Conservation (phyloP, 1,139 yeast genomes). For the Hyphopichia wangnamkhiaoensis region DNA sequence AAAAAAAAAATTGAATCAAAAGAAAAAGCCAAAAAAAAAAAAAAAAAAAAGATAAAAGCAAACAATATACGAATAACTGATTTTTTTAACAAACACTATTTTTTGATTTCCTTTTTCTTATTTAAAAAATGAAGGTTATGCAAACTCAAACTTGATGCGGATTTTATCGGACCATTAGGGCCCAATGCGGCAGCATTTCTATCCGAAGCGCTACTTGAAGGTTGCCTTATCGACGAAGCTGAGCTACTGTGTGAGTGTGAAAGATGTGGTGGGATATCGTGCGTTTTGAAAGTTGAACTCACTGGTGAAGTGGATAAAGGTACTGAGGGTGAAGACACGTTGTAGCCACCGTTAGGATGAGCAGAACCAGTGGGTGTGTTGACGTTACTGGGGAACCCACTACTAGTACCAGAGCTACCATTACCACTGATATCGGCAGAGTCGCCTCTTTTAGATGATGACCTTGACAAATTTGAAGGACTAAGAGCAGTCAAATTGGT, state of each 20-base stretch:
- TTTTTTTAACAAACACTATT: not conserved
- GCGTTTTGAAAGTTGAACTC: slow-evolving; percentile 8
- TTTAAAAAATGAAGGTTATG: slow-evolving; percentile 29
- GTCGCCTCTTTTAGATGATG: slow-evolving; percentile 11
- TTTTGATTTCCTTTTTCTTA: slow-evolving; percentile 26
- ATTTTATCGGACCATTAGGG: slow-evolving; percentile 17
- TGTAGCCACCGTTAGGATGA: not conserved
- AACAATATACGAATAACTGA: too few species aligned
- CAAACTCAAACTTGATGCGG: slow-evolving; percentile 24
- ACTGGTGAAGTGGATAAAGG: slow-evolving; percentile 7
- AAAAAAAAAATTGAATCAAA: too few species aligned
- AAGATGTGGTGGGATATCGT: slow-evolving; percentile 10
- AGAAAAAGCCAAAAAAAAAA: too few species aligned
- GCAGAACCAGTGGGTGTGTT: slow-evolving; percentile 4
- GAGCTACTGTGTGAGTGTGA: slow-evolving; percentile 7
- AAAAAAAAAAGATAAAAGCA: too few species aligned
- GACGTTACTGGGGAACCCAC: slow-evolving; percentile 1
- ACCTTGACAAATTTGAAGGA: slow-evolving; percentile 9
- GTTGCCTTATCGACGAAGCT: slow-evolving; percentile 15
- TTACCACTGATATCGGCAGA: slow-evolving; percentile 1
- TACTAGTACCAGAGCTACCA: slow-evolving; percentile 4
- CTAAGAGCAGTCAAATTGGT: slow-evolving; percentile 17
- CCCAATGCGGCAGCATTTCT: slow-evolving; percentile 23
- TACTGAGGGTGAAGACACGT: not conserved
- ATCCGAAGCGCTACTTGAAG: slow-evolving; percentile 37